phyloP scores from a whole-genome alignment of 108 stramenopile genomes.

The Nannochloropsis oceanica region DNA sequence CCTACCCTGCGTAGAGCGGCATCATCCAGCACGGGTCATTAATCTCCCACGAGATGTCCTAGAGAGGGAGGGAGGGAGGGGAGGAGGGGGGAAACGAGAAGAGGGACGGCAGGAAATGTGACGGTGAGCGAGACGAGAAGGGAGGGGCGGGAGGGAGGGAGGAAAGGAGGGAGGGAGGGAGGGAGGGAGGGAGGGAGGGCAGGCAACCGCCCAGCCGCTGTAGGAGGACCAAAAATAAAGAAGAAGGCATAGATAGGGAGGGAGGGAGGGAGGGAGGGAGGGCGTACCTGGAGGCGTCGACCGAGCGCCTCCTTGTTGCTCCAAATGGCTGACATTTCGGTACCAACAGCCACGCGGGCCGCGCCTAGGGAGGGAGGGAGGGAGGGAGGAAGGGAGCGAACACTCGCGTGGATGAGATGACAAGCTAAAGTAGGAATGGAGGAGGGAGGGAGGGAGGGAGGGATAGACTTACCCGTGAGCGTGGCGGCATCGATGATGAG shows the following conservation, averaged over 20 bases:
- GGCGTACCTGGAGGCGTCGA: not conserved
- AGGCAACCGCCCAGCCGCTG: not conserved
- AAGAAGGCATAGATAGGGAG: not conserved
- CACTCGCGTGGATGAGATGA: not conserved
- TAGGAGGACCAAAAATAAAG: not conserved
- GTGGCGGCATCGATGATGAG: conserved; percentile 27
- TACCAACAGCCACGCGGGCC: conserved; percentile 19
- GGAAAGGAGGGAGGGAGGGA: not conserved
- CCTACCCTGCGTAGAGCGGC: not conserved
- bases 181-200: not conserved
- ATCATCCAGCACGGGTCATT: not conserved
- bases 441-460: not conserved
- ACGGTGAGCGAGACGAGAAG: not conserved
- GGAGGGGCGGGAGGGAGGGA: not conserved
- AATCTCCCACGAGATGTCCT: not conserved
- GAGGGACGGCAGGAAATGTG: not conserved
- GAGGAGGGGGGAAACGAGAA: not conserved
- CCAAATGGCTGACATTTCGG: conserved; percentile 16
- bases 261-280: not conserved
- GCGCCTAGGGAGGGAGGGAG: not conserved
- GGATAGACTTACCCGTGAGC: conserved; percentile 18
- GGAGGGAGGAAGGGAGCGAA: not conserved
- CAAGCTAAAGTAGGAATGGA: not conserved
- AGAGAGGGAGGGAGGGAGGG: no score
- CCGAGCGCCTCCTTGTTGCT: conserved; percentile 24